Base-by-base conservation (phyloP, 768 basidiomycete species). In the Leccinellum rugosiceps region DNA sequence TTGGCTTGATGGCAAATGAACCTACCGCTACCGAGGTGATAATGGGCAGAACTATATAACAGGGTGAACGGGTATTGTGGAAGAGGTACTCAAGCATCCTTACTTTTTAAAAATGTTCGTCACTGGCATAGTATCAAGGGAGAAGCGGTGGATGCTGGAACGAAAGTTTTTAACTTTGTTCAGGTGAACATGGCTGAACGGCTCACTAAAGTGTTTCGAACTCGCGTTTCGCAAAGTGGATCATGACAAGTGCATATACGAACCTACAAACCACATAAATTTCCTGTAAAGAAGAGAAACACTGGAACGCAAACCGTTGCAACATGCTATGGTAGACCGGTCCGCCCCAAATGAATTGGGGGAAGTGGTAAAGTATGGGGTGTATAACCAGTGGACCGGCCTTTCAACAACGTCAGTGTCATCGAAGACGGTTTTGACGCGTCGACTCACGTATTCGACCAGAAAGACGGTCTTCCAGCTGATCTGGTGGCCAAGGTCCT, bases 161-260 rank as follows among this genome's bases (percentile, higher is more conserved):
- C 46, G n/a, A 31, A 10, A 35, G 9, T 45, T 52, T 11, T 65
- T 49, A 60, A 47, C 28, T 4, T 23, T 14, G 48, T 17, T 25
- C 13, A 28, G 21, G 25, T 57, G 30, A 26, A 44, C 17, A 44
- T 3, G 15, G 14, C 26, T 3, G 32, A 32, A 60, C 30, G n/a
- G 71, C 87, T 55, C 54, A 90, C 91, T 94, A 96, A 4, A 95
- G 56, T 3, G 97, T 94, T 74, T 99, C 97, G 19, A 92, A 72
- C 68, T 96, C 93, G 52, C 97, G 88, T 75, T 99, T 99, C 46
- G 83, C 58, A 74, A 94, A 98, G 70, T 99, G 97, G 15, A 88
- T 66, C 73, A 97, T 78, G 34, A 93, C 85, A 62, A 97, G 80
- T 3, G 75, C 81, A 63, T 84, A 92, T 5, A 86, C 84, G 58